Evolutionary conservation across 108 stramenopile species (phyloP).

Genomic region (Nitzschia palea): DNA sequence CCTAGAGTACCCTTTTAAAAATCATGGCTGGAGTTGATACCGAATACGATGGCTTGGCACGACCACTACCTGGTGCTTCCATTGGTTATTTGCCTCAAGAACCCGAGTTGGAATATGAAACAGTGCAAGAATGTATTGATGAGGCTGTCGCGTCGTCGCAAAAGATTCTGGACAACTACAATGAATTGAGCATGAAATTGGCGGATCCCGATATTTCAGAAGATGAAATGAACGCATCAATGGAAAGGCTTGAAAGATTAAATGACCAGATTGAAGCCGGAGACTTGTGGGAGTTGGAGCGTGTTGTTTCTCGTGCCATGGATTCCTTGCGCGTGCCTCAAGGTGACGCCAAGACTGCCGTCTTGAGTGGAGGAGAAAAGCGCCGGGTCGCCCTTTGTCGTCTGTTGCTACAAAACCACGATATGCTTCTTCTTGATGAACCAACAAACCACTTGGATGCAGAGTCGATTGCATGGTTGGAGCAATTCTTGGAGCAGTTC

Average conservation of each 20-base stretch:
- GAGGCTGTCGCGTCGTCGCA: slow-evolving; percentile 70
- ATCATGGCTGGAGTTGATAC: slow-evolving; percentile 94
- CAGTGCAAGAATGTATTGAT: slow-evolving; percentile 86
- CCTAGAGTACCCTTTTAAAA: slow-evolving; percentile 87
- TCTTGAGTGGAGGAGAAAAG: slow-evolving; percentile 96
- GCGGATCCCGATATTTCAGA: slow-evolving; percentile 79
- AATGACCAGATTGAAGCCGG: slow-evolving; percentile 84
- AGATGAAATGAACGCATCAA: slow-evolving; percentile 65
- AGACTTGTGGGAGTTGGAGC: slow-evolving; percentile 87
- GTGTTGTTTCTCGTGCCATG: slow-evolving; percentile 80
- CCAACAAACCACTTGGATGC: slow-evolving; percentile 50
- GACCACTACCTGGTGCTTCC: slow-evolving; percentile 80
- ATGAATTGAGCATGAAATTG: slow-evolving; percentile 68
- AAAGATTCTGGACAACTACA: slow-evolving; percentile 76
- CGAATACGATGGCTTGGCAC: slow-evolving; percentile 85
- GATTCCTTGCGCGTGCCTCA: slow-evolving; percentile 80
- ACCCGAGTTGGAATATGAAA: slow-evolving; percentile 68
- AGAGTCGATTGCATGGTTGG: slow-evolving; percentile 73
- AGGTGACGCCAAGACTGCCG: slow-evolving; percentile 69
- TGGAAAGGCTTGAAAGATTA: slow-evolving; percentile 66
- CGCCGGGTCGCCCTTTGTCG: slow-evolving; percentile 91
- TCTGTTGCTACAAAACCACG: slow-evolving; percentile 83
- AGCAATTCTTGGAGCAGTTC: slow-evolving; percentile 88
- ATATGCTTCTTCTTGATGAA: slow-evolving; percentile 60
- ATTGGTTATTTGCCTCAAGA: slow-evolving; percentile 91